Evolutionary conservation across 2,329 filamentous ascomycete genomes (phyloP).

Genomic region (Calonectria ilicicola): DNA sequence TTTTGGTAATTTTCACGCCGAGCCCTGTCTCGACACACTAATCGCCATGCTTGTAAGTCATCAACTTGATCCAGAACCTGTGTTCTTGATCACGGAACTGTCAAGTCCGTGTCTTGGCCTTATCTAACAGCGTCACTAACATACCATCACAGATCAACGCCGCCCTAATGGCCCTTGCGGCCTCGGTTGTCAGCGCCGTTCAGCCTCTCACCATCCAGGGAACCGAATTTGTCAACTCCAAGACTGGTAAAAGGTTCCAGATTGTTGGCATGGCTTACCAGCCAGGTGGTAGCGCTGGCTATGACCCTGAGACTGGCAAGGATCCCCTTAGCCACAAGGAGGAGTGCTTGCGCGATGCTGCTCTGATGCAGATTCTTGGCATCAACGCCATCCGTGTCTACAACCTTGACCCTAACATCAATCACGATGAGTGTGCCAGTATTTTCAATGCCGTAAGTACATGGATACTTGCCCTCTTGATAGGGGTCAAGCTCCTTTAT

Average conservation of each 20-base stretch:
- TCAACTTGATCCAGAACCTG: background rate
- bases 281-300: slow-evolving; percentile 73
- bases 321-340: slow-evolving; percentile 72
- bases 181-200: slow-evolving; percentile 67
- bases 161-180: slow-evolving; percentile 65
- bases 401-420: slow-evolving; percentile 73
- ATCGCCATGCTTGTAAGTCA: slow-evolving; percentile 43
- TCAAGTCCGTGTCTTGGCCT: background rate
- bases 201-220: slow-evolving; percentile 68
- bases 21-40: slow-evolving; percentile 5
- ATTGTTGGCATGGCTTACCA: slow-evolving; percentile 78
- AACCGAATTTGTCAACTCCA: slow-evolving; percentile 70
- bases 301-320: slow-evolving; percentile 63
- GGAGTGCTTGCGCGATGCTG: slow-evolving; percentile 72
- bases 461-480: no score
- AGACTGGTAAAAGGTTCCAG: slow-evolving; percentile 71
- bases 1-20: background rate
- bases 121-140: slow-evolving; percentile 25
- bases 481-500: no score
- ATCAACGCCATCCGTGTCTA: slow-evolving; percentile 78
- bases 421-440: slow-evolving; percentile 75
- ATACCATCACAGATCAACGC: slow-evolving; percentile 49
- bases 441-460: slow-evolving; percentile 71
- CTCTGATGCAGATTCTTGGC: slow-evolving; percentile 73
- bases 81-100: background rate